Evolutionary conservation across 2,329 filamentous ascomycete genomes (phyloP), one percentile per base, ranked within the genome.

Genomic region (Fusarium neocosmosporiellum): DNA sequence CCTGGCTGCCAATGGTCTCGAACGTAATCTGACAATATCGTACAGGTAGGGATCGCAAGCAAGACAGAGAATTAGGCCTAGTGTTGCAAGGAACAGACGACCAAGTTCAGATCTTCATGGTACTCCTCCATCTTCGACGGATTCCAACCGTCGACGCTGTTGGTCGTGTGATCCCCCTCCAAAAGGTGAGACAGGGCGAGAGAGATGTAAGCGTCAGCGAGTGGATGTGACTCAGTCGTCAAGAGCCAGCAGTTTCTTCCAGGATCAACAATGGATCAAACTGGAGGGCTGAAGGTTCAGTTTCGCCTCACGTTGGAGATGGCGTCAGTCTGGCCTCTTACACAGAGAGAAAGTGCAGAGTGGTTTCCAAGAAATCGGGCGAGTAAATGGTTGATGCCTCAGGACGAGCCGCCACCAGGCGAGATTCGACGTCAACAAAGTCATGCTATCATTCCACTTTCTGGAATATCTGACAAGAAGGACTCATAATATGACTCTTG

Each of bases 351-450:
- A 59, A 50, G 36, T 34, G 48, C 48, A 55, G 59, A 67, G 39
- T 63, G 68, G 53, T 48, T 33, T 63, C 29, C 31, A 46, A 37
- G 57, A 63, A 66, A 66, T 68, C 67, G 55, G 41, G 59, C 43
- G 37, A 58, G 48, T 16, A 58, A 59, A 43, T 20, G 53, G 48
- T 77, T 75, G 74, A 77, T 77, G 75, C 75, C 75, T 75, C 73
- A 77, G 75, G 75, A 72, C 43, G 13, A 10, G 7, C 22, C 14
- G 36, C 50, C 22, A 33, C 20, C n/a, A 34, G 36, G 33, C 36
- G 54, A 68, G 27, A 48, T 62, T n/a, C 58, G 29, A 58, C 37
- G 46, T 46, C 27, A 39, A 20, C 48, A 48, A 24, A 37, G 16
- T 24, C 50, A 39, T 65, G 9, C 24, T 33, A 24, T 62, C 31